phyloP scores from a whole-genome alignment of 805 yeast genomes.

The Lipomyces sp. region DNA sequence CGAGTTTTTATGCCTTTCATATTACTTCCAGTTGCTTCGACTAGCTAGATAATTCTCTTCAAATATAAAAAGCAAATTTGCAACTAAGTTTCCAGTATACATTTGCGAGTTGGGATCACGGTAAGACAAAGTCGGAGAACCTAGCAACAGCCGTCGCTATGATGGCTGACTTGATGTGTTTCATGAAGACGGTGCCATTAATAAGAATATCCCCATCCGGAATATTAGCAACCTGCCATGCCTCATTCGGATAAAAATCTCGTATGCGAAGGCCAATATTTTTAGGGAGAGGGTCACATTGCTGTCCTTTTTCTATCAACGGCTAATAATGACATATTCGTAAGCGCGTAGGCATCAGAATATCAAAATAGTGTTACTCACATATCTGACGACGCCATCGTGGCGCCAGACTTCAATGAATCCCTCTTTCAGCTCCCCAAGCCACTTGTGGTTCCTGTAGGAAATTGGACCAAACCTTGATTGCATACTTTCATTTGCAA shows the following conservation, averaged over 20 bases:
- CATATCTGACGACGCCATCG: background rate
- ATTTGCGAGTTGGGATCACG: background rate
- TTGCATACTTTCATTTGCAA: background rate
- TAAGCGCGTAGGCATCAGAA: background rate
- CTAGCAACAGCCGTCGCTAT: background rate
- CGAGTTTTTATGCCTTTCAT: too few relatives aligned
- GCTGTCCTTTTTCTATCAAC: background rate
- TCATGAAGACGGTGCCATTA: background rate
- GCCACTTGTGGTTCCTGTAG: slow-evolving; percentile 5
- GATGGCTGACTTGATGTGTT: slow-evolving; percentile 3
- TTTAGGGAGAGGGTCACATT: background rate
- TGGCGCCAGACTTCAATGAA: slow-evolving; percentile 4
- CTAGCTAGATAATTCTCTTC: too few relatives aligned
- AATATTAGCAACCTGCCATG: background rate
- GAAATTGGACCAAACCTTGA: slow-evolving; percentile 4
- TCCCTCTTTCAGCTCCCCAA: background rate
- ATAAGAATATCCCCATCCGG: slow-evolving; percentile 6
- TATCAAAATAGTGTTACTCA: background rate
- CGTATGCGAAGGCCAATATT: slow-evolving; percentile 5
- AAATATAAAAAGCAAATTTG: background rate
- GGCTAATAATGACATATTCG: background rate
- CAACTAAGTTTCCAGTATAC: slow-evolving; percentile 2
- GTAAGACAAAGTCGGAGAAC: background rate
- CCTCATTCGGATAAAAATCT: background rate
- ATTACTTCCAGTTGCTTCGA: too few relatives aligned